Conservation (phyloP, 208 protist genomes). For the Leishmania arabica region DNA sequence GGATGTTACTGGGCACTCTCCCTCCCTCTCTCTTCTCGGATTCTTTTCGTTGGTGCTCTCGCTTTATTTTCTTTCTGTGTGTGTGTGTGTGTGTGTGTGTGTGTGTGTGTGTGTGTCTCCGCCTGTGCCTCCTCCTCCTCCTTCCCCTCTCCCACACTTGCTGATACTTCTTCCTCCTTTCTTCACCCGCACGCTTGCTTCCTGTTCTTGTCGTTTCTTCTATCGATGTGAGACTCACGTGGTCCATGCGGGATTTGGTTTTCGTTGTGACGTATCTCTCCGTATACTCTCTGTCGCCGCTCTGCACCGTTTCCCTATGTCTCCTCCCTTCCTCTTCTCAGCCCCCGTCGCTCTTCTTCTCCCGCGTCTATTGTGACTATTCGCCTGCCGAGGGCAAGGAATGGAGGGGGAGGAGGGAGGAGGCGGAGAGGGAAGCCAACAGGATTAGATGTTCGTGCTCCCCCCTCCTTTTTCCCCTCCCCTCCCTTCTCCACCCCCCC, state of each 20-base stretch:
- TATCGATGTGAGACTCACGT: background rate
- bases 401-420: background rate
- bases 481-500: background rate
- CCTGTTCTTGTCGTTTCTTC: background rate
- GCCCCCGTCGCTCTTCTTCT: background rate
- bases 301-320: background rate
- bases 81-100: too few relatives aligned
- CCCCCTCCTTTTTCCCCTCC: background rate
- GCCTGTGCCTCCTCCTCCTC: background rate
- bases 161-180: slow-evolving; percentile 5
- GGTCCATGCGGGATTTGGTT: background rate
- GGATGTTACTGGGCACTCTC: background rate
- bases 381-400: background rate
- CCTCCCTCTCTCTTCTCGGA: background rate
- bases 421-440: background rate
- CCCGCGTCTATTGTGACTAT: background rate
- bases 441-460: background rate
- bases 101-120: too few relatives aligned
- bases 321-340: slow-evolving; percentile 10
- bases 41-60: slow-evolving; percentile 4
- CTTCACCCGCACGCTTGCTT: background rate
- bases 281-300: background rate
- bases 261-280: background rate
- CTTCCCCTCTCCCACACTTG: background rate
- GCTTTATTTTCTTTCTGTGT: slow-evolving; percentile 10